Evolutionary conservation across 768 basidiomycete species (phyloP).

Genomic region (Mycena vitilis): DNA sequence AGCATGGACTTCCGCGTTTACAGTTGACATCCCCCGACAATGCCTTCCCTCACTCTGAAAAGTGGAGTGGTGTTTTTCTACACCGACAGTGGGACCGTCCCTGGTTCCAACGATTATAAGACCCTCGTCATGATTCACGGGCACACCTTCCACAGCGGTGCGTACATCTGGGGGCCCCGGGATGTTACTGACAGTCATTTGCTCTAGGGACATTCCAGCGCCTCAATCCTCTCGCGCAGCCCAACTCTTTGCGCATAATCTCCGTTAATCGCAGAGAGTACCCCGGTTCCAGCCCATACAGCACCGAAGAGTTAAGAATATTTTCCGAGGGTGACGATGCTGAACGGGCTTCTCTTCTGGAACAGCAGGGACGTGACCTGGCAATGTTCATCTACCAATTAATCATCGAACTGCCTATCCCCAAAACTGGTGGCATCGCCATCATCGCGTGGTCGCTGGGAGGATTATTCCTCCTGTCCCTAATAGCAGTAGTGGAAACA

Average conservation of each 20-base stretch:
- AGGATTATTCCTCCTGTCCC: conserved; percentile 37
- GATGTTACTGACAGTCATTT: neutral
- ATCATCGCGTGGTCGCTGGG: conserved; percentile 48
- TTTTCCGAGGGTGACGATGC: conserved; percentile 33
- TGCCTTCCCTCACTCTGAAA: conserved; percentile 32
- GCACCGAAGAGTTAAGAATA: conserved; percentile 39
- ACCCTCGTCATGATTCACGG: conserved; percentile 47
- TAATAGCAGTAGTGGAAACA: conserved; percentile 37
- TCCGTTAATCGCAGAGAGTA: conserved; percentile 50
- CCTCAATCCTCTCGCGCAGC: conserved; percentile 35
- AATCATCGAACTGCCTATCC: conserved; percentile 37
- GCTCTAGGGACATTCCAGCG: conserved; percentile 41
- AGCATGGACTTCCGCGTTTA: neutral
- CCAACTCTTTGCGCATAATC: conserved; percentile 42
- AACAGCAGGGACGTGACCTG: conserved; percentile 44
- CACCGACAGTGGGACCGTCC: conserved; percentile 42
- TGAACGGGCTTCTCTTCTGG: conserved; percentile 37
- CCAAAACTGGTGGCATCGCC: conserved; percentile 37
- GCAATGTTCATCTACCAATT: conserved; percentile 44
- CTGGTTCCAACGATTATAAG: conserved; percentile 25
- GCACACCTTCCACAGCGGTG: conserved; percentile 45
- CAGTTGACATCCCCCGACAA: neutral
- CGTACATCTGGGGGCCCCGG: neutral
- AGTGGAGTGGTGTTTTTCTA: conserved; percentile 41
- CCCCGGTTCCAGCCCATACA: conserved; percentile 46